Conservation (phyloP, 345 rosid species). For the Populus nigra region DNA sequence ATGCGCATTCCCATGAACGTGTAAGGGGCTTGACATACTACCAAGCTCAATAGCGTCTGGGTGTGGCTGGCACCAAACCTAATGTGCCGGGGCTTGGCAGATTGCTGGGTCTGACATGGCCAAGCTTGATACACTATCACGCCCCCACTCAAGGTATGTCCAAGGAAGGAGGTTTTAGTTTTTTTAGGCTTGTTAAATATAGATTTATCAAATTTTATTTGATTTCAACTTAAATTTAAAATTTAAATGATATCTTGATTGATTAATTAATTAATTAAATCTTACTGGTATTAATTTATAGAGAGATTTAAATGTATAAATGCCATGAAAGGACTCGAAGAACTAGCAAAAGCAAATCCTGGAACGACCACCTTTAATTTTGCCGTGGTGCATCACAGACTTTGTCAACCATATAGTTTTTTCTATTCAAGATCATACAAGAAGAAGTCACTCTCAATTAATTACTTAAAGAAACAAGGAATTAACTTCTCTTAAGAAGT, state of each 20-base stretch:
- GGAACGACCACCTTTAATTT: background rate
- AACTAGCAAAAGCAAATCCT: background rate
- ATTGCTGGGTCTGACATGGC: accelerated
- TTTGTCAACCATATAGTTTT: background rate
- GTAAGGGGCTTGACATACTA: too few relatives aligned
- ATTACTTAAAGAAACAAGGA: background rate
- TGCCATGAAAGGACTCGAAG: too few relatives aligned
- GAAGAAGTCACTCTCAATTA: background rate
- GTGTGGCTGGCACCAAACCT: accelerated
- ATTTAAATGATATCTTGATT: too few relatives aligned
- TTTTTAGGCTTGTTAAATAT: too few relatives aligned
- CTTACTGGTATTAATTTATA: too few relatives aligned
- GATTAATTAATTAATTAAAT: too few relatives aligned
- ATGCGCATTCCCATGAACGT: accelerated
- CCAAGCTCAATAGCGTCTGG: too few relatives aligned
- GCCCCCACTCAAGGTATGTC: accelerated
- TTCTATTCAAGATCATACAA: too few relatives aligned
- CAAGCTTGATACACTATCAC: accelerated
- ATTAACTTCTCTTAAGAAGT: background rate
- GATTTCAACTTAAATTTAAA: too few relatives aligned
- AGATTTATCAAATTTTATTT: too few relatives aligned
- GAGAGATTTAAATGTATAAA: too few relatives aligned
- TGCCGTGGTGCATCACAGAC: background rate
- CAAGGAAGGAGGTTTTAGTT: accelerated
- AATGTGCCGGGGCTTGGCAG: accelerated